Evolutionary conservation across 345 rosid genomes (phyloP).

Genomic region (Geranium brycei): DNA sequence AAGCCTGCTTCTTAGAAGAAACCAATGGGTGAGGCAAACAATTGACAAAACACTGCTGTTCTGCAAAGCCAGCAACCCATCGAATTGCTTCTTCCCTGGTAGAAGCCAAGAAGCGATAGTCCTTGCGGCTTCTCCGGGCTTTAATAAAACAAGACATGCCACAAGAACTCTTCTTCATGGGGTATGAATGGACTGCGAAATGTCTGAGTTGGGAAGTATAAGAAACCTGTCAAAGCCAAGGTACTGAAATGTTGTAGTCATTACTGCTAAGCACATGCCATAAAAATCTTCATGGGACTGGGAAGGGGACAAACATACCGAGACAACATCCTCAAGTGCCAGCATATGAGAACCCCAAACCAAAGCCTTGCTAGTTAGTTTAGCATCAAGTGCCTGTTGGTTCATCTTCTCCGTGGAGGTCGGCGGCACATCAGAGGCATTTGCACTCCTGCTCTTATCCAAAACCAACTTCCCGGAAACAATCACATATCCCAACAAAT

Average conservation of each 20-base stretch:
- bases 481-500: constrained; percentile 66
- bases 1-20: constrained; percentile 83
- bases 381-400: constrained; percentile 45
- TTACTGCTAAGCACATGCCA: not conserved
- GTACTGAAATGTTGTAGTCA: not conserved
- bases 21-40: constrained; percentile 82
- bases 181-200: constrained; percentile 84
- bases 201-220: constrained; percentile 73
- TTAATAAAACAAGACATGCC: constrained; percentile 66
- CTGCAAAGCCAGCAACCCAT: constrained; percentile 98
- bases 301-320: constrained; percentile 31
- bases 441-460: constrained; percentile 45
- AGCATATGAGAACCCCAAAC: constrained; percentile 72
- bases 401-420: constrained; percentile 28
- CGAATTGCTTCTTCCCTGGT: constrained; percentile 75
- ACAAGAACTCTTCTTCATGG: constrained; percentile 45
- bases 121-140: constrained; percentile 66
- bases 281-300: not conserved
- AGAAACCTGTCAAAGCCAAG: constrained; percentile 45
- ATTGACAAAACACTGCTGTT: constrained; percentile 83
- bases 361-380: constrained; percentile 72
- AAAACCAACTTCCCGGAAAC: constrained; percentile 62
- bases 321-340: constrained; percentile 59
- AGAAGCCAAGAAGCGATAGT: constrained; percentile 67
- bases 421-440: constrained; percentile 21